These are phyloP conservation scores for Candida nonsorbophila DNA, from an alignment of 805 yeast species.

Conservation along the genomic window DNA sequence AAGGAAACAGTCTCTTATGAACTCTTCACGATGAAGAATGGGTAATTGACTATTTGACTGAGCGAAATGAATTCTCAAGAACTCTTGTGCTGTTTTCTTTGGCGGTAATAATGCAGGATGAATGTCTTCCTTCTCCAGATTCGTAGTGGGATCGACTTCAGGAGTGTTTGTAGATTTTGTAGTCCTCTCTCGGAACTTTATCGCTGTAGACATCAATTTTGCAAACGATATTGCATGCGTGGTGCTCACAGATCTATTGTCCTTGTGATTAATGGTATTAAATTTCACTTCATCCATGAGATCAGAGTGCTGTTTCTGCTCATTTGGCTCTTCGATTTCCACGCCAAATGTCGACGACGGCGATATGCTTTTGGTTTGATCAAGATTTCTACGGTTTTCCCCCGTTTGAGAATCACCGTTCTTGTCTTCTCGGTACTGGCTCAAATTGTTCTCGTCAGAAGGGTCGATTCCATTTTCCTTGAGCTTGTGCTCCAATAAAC, in stretches of 20 bases:
- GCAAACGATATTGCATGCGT: constrained; percentile 58
- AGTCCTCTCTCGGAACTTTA: constrained; percentile 41
- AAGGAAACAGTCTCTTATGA: constrained; percentile 58
- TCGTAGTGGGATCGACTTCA: constrained; percentile 3
- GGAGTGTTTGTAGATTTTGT: constrained; percentile 8
- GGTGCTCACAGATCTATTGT: constrained; percentile 3
- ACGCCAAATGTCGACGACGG: too few relatives aligned
- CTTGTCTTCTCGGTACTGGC: background rate
- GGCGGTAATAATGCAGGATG: constrained; percentile 58
- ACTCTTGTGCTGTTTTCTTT: constrained; percentile 61
- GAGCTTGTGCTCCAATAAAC: constrained; percentile 49
- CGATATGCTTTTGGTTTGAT: too few relatives aligned
- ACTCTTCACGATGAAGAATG: constrained; percentile 74
- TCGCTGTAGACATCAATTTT: constrained; percentile 70
- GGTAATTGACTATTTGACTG: constrained; percentile 84
- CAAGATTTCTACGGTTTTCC: too few relatives aligned
- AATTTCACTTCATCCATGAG: constrained; percentile 7
- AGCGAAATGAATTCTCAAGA: constrained; percentile 62
- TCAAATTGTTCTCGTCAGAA: constrained; percentile 1
- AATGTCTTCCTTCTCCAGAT: constrained; percentile 4
- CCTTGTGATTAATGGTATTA: constrained; percentile 5
- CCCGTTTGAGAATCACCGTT: too few relatives aligned
- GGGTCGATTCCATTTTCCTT: constrained; percentile 37
- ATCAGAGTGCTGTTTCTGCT: constrained; percentile 4
- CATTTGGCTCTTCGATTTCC: constrained; percentile 3